These are phyloP conservation scores for Lentinula aciculospora DNA, from an alignment of 768 basidiomycete genomes.

Conservation along the genomic window DNA sequence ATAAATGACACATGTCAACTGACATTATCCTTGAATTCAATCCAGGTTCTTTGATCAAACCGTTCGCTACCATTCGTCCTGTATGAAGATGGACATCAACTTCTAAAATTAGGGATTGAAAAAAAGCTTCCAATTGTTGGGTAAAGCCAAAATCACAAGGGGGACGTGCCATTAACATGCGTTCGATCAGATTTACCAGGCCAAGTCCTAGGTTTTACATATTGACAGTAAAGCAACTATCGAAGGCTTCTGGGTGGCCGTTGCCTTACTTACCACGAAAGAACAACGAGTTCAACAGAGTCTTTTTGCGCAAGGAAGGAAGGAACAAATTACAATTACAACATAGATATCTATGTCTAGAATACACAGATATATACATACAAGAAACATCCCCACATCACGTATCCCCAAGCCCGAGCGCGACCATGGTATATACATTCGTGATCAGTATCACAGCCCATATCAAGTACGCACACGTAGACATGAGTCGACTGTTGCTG, in stretches of 20 bases:
- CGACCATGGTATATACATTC: constrained; percentile 47
- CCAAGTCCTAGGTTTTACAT: background rate
- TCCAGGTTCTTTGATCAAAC: too few species aligned
- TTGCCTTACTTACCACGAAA: background rate
- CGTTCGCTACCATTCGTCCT: background rate
- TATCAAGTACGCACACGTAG: constrained; percentile 36
- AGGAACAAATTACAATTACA: background rate
- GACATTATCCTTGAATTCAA: background rate
- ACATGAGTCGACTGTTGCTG: constrained; percentile 33
- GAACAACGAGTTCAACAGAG: background rate
- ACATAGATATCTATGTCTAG: background rate
- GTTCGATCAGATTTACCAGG: background rate
- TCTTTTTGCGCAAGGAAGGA: too few species aligned
- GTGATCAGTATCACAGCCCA: constrained; percentile 44
- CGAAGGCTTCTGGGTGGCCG: background rate
- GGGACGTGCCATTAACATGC: background rate
- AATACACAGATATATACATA: background rate
- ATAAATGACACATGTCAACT: background rate
- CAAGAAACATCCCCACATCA: background rate
- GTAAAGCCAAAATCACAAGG: too few species aligned
- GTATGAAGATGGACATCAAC: background rate
- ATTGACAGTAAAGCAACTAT: too few species aligned
- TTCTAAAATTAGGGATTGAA: background rate
- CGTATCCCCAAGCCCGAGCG: constrained; percentile 28
- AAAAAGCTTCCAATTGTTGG: too few species aligned